A percentile compares a stretch with the other conserved stretches of the same genome.
Conservation (phyloP, 2,329 filamentous ascomycete genomes). For the Knufia fluminis region DNA sequence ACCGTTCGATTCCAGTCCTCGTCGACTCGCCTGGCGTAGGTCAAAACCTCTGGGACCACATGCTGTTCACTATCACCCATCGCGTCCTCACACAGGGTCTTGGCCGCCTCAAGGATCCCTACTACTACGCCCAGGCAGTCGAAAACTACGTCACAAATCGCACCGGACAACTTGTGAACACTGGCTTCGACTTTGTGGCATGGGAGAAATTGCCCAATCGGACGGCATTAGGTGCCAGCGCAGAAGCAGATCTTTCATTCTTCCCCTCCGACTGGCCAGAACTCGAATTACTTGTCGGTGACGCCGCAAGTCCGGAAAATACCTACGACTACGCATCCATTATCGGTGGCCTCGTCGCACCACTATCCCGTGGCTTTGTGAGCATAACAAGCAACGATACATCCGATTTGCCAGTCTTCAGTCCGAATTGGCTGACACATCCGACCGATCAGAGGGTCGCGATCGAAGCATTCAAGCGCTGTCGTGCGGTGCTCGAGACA, state of each 20-base stretch:
- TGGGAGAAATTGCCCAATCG: conserved; percentile 24
- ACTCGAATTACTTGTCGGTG: conserved; percentile 24
- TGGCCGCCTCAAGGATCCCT: not conserved
- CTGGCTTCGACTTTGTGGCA: conserved; percentile 15
- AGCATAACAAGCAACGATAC: conserved; percentile 21
- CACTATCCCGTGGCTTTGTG: conserved; percentile 25
- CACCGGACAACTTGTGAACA: conserved; percentile 7
- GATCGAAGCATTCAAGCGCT: conserved; percentile 11
- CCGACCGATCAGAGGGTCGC: conserved; percentile 14
- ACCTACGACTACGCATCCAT: conserved; percentile 25
- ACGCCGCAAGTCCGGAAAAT: conserved; percentile 21
- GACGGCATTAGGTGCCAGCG: conserved; percentile 11
- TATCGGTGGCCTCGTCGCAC: conserved; percentile 23
- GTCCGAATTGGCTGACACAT: conserved; percentile 11
- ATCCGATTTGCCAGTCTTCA: conserved; percentile 12
- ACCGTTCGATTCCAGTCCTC: conserved; percentile 46
- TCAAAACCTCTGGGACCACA: conserved; percentile 52
- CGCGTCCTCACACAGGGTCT: conserved; percentile 8
- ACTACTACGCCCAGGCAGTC: conserved; percentile 3
- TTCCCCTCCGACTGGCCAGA: conserved; percentile 30
- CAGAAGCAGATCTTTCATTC: conserved; percentile 14
- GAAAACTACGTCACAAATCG: conserved; percentile 2
- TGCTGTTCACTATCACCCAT: conserved; percentile 9
- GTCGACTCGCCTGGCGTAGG: conserved; percentile 54
- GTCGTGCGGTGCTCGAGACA: conserved; percentile 4